These are phyloP conservation scores for Ophiobolus disseminans DNA, from an alignment of 2,329 filamentous ascomycete species.

Conservation along the genomic window DNA sequence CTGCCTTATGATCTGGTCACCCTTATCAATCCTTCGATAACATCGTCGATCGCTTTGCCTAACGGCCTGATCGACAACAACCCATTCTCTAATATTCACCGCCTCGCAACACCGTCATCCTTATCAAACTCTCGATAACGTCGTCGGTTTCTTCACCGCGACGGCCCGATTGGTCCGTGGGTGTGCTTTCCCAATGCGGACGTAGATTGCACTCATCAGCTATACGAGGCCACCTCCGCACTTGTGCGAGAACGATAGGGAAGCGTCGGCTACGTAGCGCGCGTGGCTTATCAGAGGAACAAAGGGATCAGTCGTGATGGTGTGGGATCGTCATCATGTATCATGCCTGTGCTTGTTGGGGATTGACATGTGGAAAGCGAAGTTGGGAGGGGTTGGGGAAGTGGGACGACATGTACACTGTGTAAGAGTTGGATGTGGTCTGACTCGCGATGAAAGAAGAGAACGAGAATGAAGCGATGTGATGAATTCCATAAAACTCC, in stretches of 20 bases:
- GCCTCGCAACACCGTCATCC: neutral
- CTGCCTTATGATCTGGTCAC: too few relatives aligned
- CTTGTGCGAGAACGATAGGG: conserved; percentile 5
- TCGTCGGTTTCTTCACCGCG: neutral
- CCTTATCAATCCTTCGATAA: too few relatives aligned
- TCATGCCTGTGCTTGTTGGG: neutral
- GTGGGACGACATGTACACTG: neutral
- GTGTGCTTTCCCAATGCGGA: conserved; percentile 8
- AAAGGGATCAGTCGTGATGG: too few relatives aligned
- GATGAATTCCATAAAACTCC: too few relatives aligned
- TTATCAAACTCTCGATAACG: neutral
- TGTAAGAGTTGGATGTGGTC: neutral
- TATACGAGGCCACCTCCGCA: neutral
- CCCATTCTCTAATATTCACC: neutral
- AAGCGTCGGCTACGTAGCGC: neutral
- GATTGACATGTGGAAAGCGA: neutral
- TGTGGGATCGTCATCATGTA: too few relatives aligned
- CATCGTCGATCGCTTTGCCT: too few relatives aligned
- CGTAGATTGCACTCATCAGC: neutral
- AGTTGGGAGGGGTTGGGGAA: neutral
- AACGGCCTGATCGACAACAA: too few relatives aligned
- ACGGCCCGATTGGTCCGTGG: conserved; percentile 8
- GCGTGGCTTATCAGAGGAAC: neutral
- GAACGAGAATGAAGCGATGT: too few relatives aligned
- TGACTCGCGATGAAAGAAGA: neutral